A percentile compares a stretch with the other conserved stretches of the same genome.
phyloP scores from a whole-genome alignment of 2,329 filamentous ascomycete genomes.

The Fusarium setosum region DNA sequence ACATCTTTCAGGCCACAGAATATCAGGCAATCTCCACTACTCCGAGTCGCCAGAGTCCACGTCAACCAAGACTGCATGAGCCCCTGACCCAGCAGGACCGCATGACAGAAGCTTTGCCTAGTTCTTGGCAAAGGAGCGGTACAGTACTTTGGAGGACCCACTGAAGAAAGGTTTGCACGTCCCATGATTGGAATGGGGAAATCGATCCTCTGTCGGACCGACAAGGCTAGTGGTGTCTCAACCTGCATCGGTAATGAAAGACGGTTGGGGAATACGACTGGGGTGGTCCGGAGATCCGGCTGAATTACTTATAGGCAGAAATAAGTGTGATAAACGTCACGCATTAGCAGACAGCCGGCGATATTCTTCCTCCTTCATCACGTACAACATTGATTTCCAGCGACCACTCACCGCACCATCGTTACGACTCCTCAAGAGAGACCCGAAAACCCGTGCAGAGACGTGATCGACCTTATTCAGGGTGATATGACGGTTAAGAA shows the following conservation, averaged over 20 bases:
- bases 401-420: neutral
- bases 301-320: slow-evolving; percentile 38
- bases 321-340: neutral
- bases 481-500: slow-evolving; percentile 20
- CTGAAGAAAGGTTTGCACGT: neutral
- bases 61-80: too few species aligned
- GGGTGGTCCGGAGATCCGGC: slow-evolving; percentile 19
- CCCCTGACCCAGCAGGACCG: neutral
- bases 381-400: too few species aligned
- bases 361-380: neutral
- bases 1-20: too few species aligned
- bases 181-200: slow-evolving; percentile 19
- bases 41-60: too few species aligned
- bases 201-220: slow-evolving; percentile 23
- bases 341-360: neutral
- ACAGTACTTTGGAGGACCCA: slow-evolving; percentile 1
- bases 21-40: too few species aligned
- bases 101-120: neutral
- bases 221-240: slow-evolving; percentile 11
- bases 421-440: neutral
- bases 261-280: slow-evolving; percentile 14
- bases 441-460: neutral
- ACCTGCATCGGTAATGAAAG: neutral
- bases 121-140: neutral
- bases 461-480: neutral